Evolutionary conservation across 345 rosid genomes (phyloP).

Genomic region (Streptanthus diversifolius): DNA sequence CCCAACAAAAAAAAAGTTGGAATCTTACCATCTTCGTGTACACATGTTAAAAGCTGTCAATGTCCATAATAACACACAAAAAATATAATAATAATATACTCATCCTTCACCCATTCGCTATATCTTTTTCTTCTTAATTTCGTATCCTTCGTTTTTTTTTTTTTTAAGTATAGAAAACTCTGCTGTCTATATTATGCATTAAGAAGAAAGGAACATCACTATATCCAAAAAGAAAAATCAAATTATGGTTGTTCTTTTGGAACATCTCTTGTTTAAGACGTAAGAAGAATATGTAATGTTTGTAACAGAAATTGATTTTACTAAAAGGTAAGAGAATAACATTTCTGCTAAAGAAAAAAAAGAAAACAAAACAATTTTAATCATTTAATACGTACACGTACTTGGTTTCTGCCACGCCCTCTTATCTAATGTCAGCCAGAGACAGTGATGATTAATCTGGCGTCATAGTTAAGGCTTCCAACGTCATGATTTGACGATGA

Average conservation of each 20-base stretch:
- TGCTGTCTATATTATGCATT: background rate
- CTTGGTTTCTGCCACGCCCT: conserved; percentile 6
- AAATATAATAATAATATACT: background rate
- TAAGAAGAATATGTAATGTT: too few species aligned
- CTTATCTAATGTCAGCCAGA: background rate
- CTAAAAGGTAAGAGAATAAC: background rate
- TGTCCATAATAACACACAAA: background rate
- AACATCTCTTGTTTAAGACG: background rate
- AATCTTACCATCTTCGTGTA: conserved; percentile 14
- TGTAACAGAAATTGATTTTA: background rate
- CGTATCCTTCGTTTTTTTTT: background rate
- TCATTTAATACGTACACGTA: conserved; percentile 1
- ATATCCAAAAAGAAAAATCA: background rate
- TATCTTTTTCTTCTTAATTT: background rate
- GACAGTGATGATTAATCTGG: conserved; percentile 9
- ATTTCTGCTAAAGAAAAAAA: background rate
- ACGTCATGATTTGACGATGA: background rate
- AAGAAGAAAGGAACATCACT: background rate
- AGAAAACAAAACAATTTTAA: background rate
- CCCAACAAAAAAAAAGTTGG: conserved; percentile 5
- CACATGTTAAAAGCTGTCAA: conserved; percentile 18
- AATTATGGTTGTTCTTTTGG: background rate
- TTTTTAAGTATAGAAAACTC: background rate
- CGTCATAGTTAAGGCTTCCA: conserved; percentile 3
- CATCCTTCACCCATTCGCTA: conserved; percentile 5